Base-by-base conservation (phyloP, 768 basidiomycete species). In the Leccinum rimulosum region DNA sequence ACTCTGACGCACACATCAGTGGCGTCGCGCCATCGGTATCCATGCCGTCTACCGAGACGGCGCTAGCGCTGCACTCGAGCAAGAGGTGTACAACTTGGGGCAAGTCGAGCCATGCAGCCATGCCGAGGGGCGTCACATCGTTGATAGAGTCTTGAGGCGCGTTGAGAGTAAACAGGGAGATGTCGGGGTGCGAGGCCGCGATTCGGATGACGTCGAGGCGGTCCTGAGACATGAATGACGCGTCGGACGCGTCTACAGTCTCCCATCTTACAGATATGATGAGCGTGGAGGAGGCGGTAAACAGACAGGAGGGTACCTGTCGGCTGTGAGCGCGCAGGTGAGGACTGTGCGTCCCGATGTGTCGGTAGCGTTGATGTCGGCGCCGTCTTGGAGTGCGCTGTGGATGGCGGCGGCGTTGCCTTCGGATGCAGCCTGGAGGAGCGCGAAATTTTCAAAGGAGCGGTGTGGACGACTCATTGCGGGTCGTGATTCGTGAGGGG, bases 31-130 rank as follows among this genome's bases (percentile, higher is more conserved):
- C 88, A 66, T 87, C 84, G 25, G 81, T 74, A 66, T 93, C 90
- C 77, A 84, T 82, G 33, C 85, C 88, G 63, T 92, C 86, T 4
- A 91, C 88, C 7, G 85, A 81, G 25, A 92, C 83, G 25, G 81
- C 69, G 47, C 84, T 85, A 3, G 76, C 72, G 64, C 86, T 86
- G 30, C 76, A 80, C 50, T 88, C 83, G 27, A 92, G 79, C n/a
- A 92, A 74, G 45, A 84, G 65, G 56, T 76, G 76, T n/a, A 92
- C 87, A 27, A 77, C 79, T 15, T 81, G 73, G 11, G 82, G 81
- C 70, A 82, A 75, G 64, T 90, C 85, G 19, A 91, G 78, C 88
- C 89, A 92, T 1, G 89, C 84, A 7, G 89, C 88, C 78, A 90
- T 84, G 4, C 88, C 86, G 15, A 93, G 80, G 11, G 89, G 89